These are phyloP conservation scores for Aspergillus thermomutatus DNA, from an alignment of 2,329 filamentous ascomycete genomes.

Conservation along the genomic window DNA sequence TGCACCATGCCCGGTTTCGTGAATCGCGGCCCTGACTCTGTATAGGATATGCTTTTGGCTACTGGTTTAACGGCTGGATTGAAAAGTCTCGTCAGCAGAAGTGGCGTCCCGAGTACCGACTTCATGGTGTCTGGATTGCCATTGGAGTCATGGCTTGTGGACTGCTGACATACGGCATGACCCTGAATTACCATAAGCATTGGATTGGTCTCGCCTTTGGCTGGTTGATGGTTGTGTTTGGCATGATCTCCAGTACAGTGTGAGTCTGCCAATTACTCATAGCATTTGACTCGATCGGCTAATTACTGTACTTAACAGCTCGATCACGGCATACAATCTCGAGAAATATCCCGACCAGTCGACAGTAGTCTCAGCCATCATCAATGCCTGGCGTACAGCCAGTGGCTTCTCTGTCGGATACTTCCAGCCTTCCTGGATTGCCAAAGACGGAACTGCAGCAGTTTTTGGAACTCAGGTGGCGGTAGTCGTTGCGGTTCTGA, in stretches of 20 bases:
- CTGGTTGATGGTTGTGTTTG: conserved; percentile 37
- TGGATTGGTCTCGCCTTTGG: conserved; percentile 39
- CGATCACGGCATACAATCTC: conserved; percentile 35
- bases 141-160: conserved; percentile 29
- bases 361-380: conserved; percentile 33
- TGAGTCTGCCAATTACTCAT: conserved; percentile 11
- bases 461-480: conserved; percentile 35
- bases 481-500: conserved; percentile 23
- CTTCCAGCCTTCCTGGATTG: conserved; percentile 37
- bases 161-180: conserved; percentile 33
- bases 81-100: conserved; percentile 18
- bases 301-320: conserved; percentile 10
- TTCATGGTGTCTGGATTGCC: conserved; percentile 36
- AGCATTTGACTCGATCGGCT: neutral
- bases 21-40: neutral
- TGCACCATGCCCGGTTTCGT: neutral
- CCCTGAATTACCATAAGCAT: conserved; percentile 31
- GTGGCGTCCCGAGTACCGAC: conserved; percentile 33
- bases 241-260: conserved; percentile 35
- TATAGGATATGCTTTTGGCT: conserved; percentile 30
- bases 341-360: conserved; percentile 36
- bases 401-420: conserved; percentile 39
- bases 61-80: conserved; percentile 37
- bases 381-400: conserved; percentile 40
- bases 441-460: conserved; percentile 26